phyloP scores from a whole-genome alignment of 2,329 filamentous ascomycete species.

The Emericellopsis atlantica region DNA sequence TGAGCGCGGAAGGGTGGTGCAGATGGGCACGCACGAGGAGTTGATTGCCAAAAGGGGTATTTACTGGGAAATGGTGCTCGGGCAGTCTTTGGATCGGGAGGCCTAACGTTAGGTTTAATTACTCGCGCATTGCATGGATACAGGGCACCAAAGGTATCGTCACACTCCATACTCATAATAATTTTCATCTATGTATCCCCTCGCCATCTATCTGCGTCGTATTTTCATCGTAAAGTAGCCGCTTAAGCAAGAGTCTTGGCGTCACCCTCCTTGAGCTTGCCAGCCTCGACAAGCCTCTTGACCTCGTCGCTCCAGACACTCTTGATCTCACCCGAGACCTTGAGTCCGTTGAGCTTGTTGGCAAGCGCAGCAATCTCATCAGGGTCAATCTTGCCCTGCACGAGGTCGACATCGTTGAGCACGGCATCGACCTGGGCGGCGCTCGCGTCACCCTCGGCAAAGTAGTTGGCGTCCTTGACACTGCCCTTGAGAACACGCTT shows the following conservation, averaged over 20 bases:
- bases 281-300: slow-evolving; percentile 63
- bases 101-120: slow-evolving; percentile 34
- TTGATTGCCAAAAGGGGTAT: slow-evolving; percentile 33
- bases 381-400: slow-evolving; percentile 79
- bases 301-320: slow-evolving; percentile 66
- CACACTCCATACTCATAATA: too few relatives aligned
- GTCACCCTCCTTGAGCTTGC: slow-evolving; percentile 79
- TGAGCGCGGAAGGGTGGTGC: slow-evolving; percentile 28
- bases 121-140: too few relatives aligned
- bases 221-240: neutral
- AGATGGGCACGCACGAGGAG: slow-evolving; percentile 42
- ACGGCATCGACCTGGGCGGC: slow-evolving; percentile 70
- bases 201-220: neutral
- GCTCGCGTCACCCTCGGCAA: slow-evolving; percentile 59
- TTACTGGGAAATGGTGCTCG: slow-evolving; percentile 41
- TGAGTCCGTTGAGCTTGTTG: slow-evolving; percentile 65
- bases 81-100: slow-evolving; percentile 25
- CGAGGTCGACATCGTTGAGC: slow-evolving; percentile 70
- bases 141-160: too few relatives aligned
- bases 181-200: neutral
- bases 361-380: slow-evolving; percentile 84
- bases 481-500: slow-evolving; percentile 91
- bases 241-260: slow-evolving; percentile 54
- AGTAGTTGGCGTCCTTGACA: slow-evolving; percentile 98
- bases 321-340: slow-evolving; percentile 77